These are phyloP conservation scores for Paramyrothecium roridum DNA, from an alignment of 2,329 filamentous ascomycete species.

Conservation along the genomic window DNA sequence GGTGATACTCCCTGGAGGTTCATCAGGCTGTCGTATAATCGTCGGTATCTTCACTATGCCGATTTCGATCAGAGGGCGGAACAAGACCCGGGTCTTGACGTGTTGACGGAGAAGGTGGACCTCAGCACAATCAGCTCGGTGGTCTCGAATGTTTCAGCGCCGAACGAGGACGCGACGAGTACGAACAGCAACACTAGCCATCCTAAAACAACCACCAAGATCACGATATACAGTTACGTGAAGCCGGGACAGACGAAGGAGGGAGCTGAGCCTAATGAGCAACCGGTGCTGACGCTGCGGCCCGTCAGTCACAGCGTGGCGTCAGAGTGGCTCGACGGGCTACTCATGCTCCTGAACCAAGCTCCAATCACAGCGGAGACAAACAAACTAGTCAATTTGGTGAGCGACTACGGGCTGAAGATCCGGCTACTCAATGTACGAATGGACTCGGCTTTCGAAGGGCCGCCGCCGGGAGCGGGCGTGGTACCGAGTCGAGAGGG, in stretches of 20 bases:
- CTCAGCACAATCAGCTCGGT: constrained; percentile 86
- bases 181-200: constrained; percentile 36
- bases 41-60: constrained; percentile 84
- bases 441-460: constrained; percentile 72
- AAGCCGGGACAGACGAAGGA: constrained; percentile 33
- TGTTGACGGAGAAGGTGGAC: constrained; percentile 78
- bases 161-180: constrained; percentile 46
- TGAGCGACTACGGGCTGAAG: constrained; percentile 88
- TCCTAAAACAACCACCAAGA: constrained; percentile 68
- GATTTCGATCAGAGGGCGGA: constrained; percentile 69
- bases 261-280: constrained; percentile 47
- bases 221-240: constrained; percentile 80
- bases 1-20: constrained; percentile 66
- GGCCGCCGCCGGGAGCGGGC: constrained; percentile 65
- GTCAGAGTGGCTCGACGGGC: constrained; percentile 93
- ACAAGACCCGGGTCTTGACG: constrained; percentile 68
- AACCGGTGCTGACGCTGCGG: constrained; percentile 76
- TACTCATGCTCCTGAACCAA: constrained; percentile 93
- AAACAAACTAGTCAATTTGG: constrained; percentile 79
- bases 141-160: constrained; percentile 82
- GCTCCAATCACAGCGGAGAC: constrained; percentile 96
- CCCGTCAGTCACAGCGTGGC: constrained; percentile 78
- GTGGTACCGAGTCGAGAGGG: constrained; percentile 79
- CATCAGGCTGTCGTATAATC: constrained; percentile 85
- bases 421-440: constrained; percentile 88